These are phyloP conservation scores for Lagenidium sp. DNA, from an alignment of 352 stramenopile genomes.

Conservation along the genomic window DNA sequence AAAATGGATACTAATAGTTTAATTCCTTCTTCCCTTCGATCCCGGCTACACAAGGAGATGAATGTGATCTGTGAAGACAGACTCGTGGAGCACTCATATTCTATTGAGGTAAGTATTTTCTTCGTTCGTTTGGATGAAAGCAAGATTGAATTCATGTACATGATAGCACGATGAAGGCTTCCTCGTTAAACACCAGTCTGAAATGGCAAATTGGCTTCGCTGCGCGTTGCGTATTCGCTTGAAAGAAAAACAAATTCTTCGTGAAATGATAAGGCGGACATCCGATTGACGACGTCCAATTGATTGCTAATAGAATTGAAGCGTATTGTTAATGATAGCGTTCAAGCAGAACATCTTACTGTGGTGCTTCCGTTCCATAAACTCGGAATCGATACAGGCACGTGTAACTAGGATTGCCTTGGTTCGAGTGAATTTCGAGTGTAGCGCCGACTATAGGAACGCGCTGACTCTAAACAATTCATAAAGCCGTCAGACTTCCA, in stretches of 20 bases:
- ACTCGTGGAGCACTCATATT: no score
- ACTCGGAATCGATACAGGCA: conserved; percentile 88
- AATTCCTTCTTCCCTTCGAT: no score
- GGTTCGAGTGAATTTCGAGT: conserved; percentile 72
- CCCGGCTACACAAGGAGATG: no score
- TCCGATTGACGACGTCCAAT: no score
- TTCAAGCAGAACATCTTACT: no score
- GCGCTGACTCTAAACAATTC: conserved; percentile 12
- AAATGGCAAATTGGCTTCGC: conserved; percentile 55
- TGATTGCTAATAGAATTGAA: no score
- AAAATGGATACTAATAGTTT: no score
- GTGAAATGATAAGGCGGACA: no score
- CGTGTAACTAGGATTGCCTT: conserved; percentile 80
- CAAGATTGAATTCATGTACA: not conserved
- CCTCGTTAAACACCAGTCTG: conserved; percentile 21
- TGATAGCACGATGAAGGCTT: conserved; percentile 46
- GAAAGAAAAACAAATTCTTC: conserved; percentile 41
- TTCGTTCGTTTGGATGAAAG: not conserved
- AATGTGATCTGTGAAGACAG: no score
- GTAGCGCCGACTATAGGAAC: conserved; percentile 57
- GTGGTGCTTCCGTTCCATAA: conserved; percentile 29
- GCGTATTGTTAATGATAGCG: no score
- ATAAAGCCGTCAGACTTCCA: not conserved
- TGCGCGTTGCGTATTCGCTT: conserved; percentile 62
- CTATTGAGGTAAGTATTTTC: not conserved